Evolutionary conservation across 208 protist species (phyloP), one percentile per base, ranked within the genome.

Genomic region (Herpetomonas tarakana): DNA sequence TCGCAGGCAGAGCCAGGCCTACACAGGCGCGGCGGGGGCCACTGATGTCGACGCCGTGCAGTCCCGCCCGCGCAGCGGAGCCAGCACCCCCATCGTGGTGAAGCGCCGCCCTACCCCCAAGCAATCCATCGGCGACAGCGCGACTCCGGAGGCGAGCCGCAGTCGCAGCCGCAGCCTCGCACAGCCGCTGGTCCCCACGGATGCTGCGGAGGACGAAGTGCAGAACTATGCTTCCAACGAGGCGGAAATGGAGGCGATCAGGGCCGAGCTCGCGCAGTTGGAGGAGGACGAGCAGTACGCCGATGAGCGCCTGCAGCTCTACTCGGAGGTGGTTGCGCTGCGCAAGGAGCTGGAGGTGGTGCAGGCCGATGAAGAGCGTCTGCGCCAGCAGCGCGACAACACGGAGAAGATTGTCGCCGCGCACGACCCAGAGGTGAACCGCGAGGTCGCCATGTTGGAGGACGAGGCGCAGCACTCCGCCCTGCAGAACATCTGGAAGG

Each of bases 261-360:
- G 29, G 4, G 35, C 45, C 19, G 60, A 65, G 66, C 61, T 58
- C 3, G 59, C n/a, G 26, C 29, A 19, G 27, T 24, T 72, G 38
- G 28, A 24, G 24, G 41, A 54, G 41, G 65, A 50, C 16, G 67
- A 74, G 45, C 12, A 29, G 50, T 38, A 19, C 3, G 62, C 86
- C 52, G 78, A 82, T 52, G 50, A 82, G 65, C 77, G 72, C 57
- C 77, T 85, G 68, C 79, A 88, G 73, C 55, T 86, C 49, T 83
- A 86, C 68, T 83, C 74, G 58, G 82, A 93, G 66, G 73, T 88
- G 29, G 52, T 83, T 12, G 72, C 58, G 0, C 68, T 90, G 51
- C 76, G 81, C 38, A 87, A 84, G 74, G 83, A 90, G 68, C 77
- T 83, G 21, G 59, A 27, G 25, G 60, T 87, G 21, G 77, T 90